Evolutionary conservation across 768 basidiomycete species (phyloP).

Genomic region (Coprinopsis sp.): DNA sequence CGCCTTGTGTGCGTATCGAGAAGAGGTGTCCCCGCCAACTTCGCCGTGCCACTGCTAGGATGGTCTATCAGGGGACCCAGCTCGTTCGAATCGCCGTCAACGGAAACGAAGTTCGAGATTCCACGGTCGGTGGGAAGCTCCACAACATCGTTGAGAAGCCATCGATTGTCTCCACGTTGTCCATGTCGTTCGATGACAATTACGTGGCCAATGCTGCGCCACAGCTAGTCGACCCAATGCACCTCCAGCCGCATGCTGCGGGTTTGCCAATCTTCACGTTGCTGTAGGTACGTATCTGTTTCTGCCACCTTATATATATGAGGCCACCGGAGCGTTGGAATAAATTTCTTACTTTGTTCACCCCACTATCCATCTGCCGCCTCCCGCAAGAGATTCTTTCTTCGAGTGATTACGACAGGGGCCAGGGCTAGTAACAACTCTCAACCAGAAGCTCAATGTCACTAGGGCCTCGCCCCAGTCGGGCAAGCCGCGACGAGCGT

Average conservation of each 20-base stretch:
- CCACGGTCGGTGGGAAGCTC: slow-evolving; percentile 34
- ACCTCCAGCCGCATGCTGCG: slow-evolving; percentile 62
- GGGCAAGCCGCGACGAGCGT: too few relatives aligned
- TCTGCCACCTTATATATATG: too few relatives aligned
- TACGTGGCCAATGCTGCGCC: slow-evolving; percentile 66
- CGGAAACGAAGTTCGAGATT: slow-evolving; percentile 29
- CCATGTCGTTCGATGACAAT: slow-evolving; percentile 61
- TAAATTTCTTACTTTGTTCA: too few relatives aligned
- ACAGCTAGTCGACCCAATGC: slow-evolving; percentile 52
- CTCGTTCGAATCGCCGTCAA: slow-evolving; percentile 18
- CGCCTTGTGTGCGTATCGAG: slow-evolving; percentile 63
- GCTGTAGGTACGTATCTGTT: slow-evolving; percentile 75
- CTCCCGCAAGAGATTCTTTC: too few relatives aligned
- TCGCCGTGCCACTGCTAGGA: slow-evolving; percentile 5
- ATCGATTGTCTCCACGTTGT: slow-evolving; percentile 61
- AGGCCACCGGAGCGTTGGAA: too few relatives aligned
- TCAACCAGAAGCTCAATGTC: too few relatives aligned
- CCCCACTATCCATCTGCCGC: too few relatives aligned
- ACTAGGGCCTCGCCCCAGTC: too few relatives aligned
- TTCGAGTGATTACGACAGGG: too few relatives aligned
- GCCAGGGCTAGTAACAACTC: too few relatives aligned
- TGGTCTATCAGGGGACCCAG: slow-evolving; percentile 29
- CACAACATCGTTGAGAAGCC: slow-evolving; percentile 49
- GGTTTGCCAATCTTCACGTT: slow-evolving; percentile 60
- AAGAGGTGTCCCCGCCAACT: slow-evolving; percentile 52